Evolutionary conservation across 2,329 filamentous ascomycete genomes (phyloP).

Genomic region (Dothideomycetes sp.): DNA sequence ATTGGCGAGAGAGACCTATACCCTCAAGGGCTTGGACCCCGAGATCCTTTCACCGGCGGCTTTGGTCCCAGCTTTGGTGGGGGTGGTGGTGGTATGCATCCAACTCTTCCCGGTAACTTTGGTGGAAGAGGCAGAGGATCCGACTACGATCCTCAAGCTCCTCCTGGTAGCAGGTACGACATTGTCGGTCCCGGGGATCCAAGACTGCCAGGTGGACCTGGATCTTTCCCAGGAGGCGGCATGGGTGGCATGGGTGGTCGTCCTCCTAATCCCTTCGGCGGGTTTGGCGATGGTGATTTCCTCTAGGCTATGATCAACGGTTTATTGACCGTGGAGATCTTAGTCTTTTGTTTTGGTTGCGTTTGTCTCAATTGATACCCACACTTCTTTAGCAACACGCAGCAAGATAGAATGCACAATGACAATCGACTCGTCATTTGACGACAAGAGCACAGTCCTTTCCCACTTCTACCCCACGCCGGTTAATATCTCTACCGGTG

Average conservation of each 20-base stretch:
- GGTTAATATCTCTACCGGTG: too few relatives aligned
- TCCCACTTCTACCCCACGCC: too few relatives aligned
- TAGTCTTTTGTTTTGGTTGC: background rate
- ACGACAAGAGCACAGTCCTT: too few relatives aligned
- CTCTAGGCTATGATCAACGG: constrained; percentile 31
- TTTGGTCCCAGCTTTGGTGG: constrained; percentile 48
- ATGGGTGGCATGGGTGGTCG: constrained; percentile 30
- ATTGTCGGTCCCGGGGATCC: constrained; percentile 64
- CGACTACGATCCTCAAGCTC: constrained; percentile 60
- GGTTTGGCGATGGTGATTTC: constrained; percentile 52
- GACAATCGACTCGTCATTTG: too few relatives aligned
- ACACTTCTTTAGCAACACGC: too few relatives aligned
- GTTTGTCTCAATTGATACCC: background rate
- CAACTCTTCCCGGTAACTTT: constrained; percentile 88
- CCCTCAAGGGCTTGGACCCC: constrained; percentile 73
- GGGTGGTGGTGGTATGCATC: constrained; percentile 79
- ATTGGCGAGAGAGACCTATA: constrained; percentile 84
- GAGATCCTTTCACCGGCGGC: constrained; percentile 55
- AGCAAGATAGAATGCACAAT: too few relatives aligned
- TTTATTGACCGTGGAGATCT: background rate
- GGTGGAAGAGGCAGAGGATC: constrained; percentile 41
- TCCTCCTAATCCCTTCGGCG: constrained; percentile 51
- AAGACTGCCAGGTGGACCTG: constrained; percentile 39
- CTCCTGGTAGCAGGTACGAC: constrained; percentile 87
- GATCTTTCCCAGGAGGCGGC: constrained; percentile 37